Conservation (phyloP, 164 flowering plant species). For the Magnolia kwangsiensis region DNA sequence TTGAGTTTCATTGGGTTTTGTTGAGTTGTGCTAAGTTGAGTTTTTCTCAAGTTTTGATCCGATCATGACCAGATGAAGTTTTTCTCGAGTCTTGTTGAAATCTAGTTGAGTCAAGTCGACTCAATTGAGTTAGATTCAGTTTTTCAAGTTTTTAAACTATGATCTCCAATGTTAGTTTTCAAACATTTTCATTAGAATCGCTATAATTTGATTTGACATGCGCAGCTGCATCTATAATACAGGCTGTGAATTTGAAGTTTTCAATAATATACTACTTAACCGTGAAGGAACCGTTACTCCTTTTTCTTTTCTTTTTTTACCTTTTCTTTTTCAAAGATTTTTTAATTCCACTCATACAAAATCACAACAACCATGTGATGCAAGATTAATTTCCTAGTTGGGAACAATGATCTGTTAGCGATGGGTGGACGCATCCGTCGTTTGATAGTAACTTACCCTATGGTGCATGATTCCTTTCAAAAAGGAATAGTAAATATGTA, state of each 20-base stretch:
- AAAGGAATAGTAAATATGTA: not conserved
- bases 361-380: not conserved
- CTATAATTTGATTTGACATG: not conserved
- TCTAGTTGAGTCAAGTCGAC: too few species aligned
- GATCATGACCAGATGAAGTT: too few species aligned
- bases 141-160: too few species aligned
- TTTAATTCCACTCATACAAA: not conserved
- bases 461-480: not conserved
- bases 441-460: not conserved
- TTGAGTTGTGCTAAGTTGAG: too few species aligned
- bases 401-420: too few species aligned
- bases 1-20: too few species aligned
- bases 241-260: not conserved
- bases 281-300: not conserved
- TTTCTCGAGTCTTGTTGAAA: too few species aligned
- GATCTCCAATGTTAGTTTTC: too few species aligned
- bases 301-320: not conserved
- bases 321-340: not conserved
- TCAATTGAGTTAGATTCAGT: too few species aligned
- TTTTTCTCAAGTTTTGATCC: too few species aligned
- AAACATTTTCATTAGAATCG: too few species aligned
- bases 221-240: not conserved
- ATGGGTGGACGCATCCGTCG: not conserved
- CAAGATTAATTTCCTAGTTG: conserved; percentile 3
- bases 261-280: not conserved